Conservation (phyloP, 2,329 filamentous ascomycete species). For the Trichoderma endophyticum region DNA sequence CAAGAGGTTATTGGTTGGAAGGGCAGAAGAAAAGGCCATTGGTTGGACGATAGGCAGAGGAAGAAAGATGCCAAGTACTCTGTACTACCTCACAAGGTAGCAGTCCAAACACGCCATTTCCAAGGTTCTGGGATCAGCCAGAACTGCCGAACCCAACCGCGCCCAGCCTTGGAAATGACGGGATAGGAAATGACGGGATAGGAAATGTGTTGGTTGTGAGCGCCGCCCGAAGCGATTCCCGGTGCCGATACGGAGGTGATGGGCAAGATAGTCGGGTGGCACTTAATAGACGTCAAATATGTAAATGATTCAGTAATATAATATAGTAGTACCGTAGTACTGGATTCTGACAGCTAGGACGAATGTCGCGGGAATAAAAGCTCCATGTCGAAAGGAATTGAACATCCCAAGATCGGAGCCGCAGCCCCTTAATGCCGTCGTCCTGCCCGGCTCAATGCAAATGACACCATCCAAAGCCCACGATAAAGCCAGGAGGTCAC, state of each 20-base stretch:
- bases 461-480: not conserved
- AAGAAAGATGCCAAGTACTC: not conserved
- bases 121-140: not conserved
- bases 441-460: constrained; percentile 1
- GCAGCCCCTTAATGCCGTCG: constrained; percentile 13
- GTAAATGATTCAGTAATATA: no score
- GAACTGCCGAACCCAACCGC: not conserved
- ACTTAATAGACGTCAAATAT: not conserved
- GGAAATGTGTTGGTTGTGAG: not conserved
- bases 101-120: not conserved
- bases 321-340: not conserved
- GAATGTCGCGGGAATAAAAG: not conserved
- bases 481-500: not conserved
- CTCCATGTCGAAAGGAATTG: not conserved
- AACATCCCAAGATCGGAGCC: not conserved
- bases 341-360: not conserved
- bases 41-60: not conserved
- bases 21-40: not conserved
- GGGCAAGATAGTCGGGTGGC: not conserved
- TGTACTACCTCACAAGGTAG: constrained; percentile 3
- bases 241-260: not conserved
- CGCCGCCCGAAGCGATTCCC: not conserved
- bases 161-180: not conserved
- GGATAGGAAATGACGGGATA: not conserved
- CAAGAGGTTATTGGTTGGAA: not conserved